Conservation (phyloP, 306 rosid genomes). For the Phaseolus lunatus region DNA sequence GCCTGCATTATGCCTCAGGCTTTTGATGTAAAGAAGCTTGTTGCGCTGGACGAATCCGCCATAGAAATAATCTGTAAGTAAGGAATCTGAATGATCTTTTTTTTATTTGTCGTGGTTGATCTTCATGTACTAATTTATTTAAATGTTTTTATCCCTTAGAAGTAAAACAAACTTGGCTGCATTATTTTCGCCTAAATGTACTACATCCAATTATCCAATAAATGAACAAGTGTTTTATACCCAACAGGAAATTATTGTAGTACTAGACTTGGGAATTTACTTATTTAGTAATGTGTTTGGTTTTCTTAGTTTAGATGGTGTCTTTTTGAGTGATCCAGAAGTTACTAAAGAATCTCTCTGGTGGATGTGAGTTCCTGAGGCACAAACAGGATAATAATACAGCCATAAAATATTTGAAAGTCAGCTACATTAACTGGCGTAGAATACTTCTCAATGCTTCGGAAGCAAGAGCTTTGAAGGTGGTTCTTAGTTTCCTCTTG, state of each 20-base stretch:
- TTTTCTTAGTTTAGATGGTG: constrained; percentile 34
- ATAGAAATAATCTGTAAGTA: not conserved
- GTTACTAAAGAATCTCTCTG: constrained; percentile 27
- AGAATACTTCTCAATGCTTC: constrained; percentile 24
- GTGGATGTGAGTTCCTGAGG: constrained; percentile 25
- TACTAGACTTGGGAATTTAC: constrained; percentile 16
- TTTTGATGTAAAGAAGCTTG: constrained; percentile 13
- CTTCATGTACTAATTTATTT: constrained; percentile 27
- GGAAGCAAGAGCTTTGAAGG: constrained; percentile 37
- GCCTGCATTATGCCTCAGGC: not conserved
- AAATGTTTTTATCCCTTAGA: constrained; percentile 8
- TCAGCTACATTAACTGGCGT: constrained; percentile 46
- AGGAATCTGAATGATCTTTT: constrained; percentile 1
- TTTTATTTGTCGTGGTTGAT: not conserved
- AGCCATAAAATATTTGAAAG: constrained; percentile 38
- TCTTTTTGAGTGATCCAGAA: constrained; percentile 36
- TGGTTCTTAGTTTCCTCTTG: constrained; percentile 8
- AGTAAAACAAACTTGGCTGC: constrained; percentile 25
- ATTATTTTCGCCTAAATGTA: constrained; percentile 22
- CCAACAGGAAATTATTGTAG: constrained; percentile 36
- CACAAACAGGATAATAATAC: constrained; percentile 20
- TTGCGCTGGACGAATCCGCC: constrained; percentile 1
- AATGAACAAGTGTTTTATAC: constrained; percentile 39
- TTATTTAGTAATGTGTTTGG: constrained; percentile 6
- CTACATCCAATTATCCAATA: constrained; percentile 22